These are phyloP conservation scores for Gossypioides kirkii DNA, from an alignment of 345 rosid species.

Conservation along the genomic window DNA sequence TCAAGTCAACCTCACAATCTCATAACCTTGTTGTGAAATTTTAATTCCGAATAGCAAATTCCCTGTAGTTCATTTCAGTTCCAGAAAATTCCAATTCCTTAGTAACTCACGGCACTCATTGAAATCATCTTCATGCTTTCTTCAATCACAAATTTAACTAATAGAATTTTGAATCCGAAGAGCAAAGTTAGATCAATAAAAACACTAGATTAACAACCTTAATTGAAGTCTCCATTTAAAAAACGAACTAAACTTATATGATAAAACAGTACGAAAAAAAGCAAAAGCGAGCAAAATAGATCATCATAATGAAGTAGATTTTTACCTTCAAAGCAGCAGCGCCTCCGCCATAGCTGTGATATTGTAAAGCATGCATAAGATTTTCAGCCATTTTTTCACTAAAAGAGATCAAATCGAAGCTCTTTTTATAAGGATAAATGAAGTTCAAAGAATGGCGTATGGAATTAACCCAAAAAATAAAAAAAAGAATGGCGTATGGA, in stretches of 20 bases:
- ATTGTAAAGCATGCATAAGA: background rate
- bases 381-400: background rate
- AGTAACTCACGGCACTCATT: background rate
- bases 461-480: too few relatives aligned
- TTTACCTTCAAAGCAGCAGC: slow-evolving; percentile 2
- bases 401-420: background rate
- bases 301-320: background rate
- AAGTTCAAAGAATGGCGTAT: background rate
- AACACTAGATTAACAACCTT: background rate
- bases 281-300: background rate
- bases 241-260: background rate
- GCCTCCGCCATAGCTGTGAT: background rate
- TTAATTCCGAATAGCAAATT: background rate
- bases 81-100: background rate
- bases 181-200: background rate
- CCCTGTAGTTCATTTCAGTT: background rate
- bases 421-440: background rate
- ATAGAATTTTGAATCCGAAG: background rate
- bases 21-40: background rate
- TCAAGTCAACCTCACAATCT: background rate
- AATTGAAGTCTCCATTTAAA: background rate
- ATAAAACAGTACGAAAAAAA: background rate
- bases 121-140: background rate
- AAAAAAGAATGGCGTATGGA: background rate
- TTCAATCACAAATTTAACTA: background rate